These are phyloP conservation scores for Aaosphaeria arxii DNA, from an alignment of 2,329 filamentous ascomycete genomes.

Conservation along the genomic window DNA sequence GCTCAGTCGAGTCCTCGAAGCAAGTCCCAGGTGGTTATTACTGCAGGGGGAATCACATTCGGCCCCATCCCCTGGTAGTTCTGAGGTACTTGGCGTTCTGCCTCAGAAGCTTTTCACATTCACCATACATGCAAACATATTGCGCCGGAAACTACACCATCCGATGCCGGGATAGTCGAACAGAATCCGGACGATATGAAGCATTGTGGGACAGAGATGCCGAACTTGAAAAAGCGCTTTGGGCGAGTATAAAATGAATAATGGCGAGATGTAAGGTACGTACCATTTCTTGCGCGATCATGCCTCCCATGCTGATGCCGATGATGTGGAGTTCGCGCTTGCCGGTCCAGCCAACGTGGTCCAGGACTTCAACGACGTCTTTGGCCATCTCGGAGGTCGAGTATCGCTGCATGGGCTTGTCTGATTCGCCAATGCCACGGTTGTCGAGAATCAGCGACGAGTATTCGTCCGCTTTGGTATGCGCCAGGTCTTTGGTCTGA, in stretches of 20 bases:
- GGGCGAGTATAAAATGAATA: not conserved
- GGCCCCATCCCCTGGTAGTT: not conserved
- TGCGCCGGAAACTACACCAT: constrained; percentile 21
- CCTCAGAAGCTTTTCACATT: constrained; percentile 7
- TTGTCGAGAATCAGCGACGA: constrained; percentile 79
- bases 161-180: constrained; percentile 11
- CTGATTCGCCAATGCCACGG: constrained; percentile 76
- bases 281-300: constrained; percentile 84
- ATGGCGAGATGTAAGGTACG: constrained; percentile 12
- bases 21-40: constrained; percentile 19
- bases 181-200: constrained; percentile 4
- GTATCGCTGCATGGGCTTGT: constrained; percentile 75
- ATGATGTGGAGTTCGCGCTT: constrained; percentile 63
- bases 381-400: constrained; percentile 81
- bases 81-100: constrained; percentile 7
- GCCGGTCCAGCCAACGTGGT: constrained; percentile 67
- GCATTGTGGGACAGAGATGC: constrained; percentile 6
- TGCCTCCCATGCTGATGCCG: constrained; percentile 83
- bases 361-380: constrained; percentile 68
- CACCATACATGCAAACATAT: constrained; percentile 1
- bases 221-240: not conserved
- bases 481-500: constrained; percentile 79
- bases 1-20: not conserved
- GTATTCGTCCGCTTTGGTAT: constrained; percentile 64
- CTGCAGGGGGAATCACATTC: not conserved